Evolutionary conservation across 2,329 filamentous ascomycete species (phyloP).

Genomic region (Sordariomycetes sp.): DNA sequence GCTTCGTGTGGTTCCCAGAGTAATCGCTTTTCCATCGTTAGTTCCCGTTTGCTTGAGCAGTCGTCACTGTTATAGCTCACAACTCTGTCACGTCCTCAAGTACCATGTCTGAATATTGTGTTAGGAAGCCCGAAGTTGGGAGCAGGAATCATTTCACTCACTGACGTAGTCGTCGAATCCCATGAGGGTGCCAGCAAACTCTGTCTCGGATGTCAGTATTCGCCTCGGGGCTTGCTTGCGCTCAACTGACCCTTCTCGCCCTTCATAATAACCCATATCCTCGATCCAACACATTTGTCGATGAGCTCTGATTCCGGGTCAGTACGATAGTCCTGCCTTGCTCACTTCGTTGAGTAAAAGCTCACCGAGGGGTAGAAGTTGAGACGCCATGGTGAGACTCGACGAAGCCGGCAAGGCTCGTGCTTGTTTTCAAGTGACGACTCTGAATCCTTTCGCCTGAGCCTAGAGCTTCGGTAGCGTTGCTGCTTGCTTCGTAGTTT

Average conservation of each 20-base stretch:
- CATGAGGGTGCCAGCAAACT: conserved; percentile 89
- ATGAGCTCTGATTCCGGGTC: conserved; percentile 64
- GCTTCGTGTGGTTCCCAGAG: conserved; percentile 75
- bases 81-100: conserved; percentile 95
- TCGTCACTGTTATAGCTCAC: no score
- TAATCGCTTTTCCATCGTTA: conserved; percentile 61
- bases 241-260: conserved; percentile 73
- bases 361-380: conserved; percentile 63
- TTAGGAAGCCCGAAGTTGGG: conserved; percentile 7
- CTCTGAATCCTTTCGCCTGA: background rate
- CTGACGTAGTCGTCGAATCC: conserved; percentile 99
- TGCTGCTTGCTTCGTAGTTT: no score
- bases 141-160: conserved; percentile 44
- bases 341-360: background rate
- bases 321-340: background rate
- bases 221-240: background rate
- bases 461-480: no score
- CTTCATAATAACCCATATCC: conserved; percentile 99
- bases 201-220: conserved; percentile 34
- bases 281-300: conserved; percentile 96
- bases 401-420: background rate
- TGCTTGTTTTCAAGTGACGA: background rate
- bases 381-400: conserved; percentile 52
- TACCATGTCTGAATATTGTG: conserved; percentile 71
- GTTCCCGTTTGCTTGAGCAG: no score